Conservation (phyloP, 805 yeast genomes). For the Yamadazyma nakazawae region DNA sequence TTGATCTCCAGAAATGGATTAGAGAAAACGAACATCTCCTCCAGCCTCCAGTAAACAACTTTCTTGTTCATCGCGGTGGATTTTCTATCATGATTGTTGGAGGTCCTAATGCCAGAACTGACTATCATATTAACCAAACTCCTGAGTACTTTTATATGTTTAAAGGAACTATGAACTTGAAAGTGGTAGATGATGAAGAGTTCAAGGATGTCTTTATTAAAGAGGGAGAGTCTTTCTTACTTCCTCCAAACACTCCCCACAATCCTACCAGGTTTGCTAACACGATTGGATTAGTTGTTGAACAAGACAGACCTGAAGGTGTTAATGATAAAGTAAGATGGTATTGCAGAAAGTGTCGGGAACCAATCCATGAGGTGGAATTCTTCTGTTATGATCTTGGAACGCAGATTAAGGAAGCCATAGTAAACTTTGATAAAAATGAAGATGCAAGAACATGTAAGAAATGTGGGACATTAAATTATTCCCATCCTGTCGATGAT, state of each 20-base stretch:
- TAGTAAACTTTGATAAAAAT: conserved; percentile 64
- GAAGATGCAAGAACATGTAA: conserved; percentile 65
- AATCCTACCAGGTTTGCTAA: conserved; percentile 83
- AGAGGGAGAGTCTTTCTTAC: conserved; percentile 85
- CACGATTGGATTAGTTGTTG: conserved; percentile 88
- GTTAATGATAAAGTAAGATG: conserved; percentile 74
- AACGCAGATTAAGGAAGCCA: conserved; percentile 84
- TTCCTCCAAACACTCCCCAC: conserved; percentile 85
- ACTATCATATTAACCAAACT: conserved; percentile 88
- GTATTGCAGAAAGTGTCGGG: conserved; percentile 75
- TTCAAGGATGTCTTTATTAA: conserved; percentile 71
- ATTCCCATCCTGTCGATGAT: conserved; percentile 32
- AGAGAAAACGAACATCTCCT: conserved; percentile 69
- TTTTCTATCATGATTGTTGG: conserved; percentile 95
- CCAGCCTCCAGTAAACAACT: conserved; percentile 91
- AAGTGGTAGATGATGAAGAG: conserved; percentile 68
- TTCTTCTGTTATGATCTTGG: conserved; percentile 83
- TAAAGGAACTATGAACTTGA: conserved; percentile 80
- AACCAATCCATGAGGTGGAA: conserved; percentile 61
- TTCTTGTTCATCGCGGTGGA: conserved; percentile 86
- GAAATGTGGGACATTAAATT: conserved; percentile 69
- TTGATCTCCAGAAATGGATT: conserved; percentile 79
- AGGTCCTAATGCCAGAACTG: conserved; percentile 92
- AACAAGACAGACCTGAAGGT: conserved; percentile 81
- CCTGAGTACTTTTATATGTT: conserved; percentile 92